Evolutionary conservation across 2,329 filamentous ascomycete genomes (phyloP).

Genomic region (Shiraia bambusicola): DNA sequence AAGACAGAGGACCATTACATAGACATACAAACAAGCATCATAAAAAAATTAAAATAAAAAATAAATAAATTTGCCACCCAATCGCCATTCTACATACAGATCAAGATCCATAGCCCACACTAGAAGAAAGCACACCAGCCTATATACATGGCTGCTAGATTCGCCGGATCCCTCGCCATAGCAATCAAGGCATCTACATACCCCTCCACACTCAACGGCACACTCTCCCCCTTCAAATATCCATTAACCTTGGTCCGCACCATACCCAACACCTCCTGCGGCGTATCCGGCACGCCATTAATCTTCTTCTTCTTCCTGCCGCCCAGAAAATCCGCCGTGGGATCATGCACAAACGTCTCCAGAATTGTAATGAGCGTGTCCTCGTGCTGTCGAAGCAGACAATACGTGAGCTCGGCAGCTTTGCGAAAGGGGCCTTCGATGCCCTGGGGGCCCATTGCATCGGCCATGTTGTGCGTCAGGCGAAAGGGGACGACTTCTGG

Average conservation of each 20-base stretch:
- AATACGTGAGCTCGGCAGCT: slow-evolving; percentile 84
- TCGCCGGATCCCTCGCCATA: slow-evolving; percentile 76
- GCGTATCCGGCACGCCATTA: slow-evolving; percentile 63
- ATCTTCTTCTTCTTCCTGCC: slow-evolving; percentile 63
- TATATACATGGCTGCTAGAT: slow-evolving; percentile 93
- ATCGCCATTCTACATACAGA: no score
- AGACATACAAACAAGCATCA: no score
- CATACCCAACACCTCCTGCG: slow-evolving; percentile 81
- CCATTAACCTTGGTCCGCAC: slow-evolving; percentile 86
- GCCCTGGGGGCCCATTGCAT: slow-evolving; percentile 93
- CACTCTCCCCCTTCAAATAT: slow-evolving; percentile 79
- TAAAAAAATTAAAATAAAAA: no score
- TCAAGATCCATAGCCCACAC: no score
- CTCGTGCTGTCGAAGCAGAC: slow-evolving; percentile 83
- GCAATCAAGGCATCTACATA: slow-evolving; percentile 95
- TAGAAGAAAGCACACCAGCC: slow-evolving; percentile 79
- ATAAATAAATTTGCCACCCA: no score
- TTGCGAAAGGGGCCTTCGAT: slow-evolving; percentile 90
- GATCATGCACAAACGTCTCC: slow-evolving; percentile 95
- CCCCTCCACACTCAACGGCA: slow-evolving; percentile 90
- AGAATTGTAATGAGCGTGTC: slow-evolving; percentile 97
- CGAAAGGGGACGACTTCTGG: slow-evolving; percentile 95
- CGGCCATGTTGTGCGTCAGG: slow-evolving; percentile 96
- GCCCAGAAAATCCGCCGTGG: slow-evolving; percentile 85
- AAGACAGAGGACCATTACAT: no score